These are phyloP conservation scores for Fibroporia radiculosa DNA, from an alignment of 768 basidiomycete genomes.

Conservation along the genomic window DNA sequence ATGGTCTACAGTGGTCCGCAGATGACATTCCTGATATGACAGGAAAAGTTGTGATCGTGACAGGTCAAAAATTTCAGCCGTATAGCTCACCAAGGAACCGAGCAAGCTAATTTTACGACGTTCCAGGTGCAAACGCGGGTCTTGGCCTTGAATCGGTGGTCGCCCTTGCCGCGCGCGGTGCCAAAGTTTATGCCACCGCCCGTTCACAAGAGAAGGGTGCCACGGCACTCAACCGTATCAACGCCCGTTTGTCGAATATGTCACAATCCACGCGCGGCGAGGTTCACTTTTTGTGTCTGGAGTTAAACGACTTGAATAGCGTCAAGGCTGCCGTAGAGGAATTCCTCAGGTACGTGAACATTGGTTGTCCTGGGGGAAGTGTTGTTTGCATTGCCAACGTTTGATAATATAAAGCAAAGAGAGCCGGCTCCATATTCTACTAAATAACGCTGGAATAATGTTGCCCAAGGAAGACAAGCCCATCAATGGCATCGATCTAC, in stretches of 20 bases:
- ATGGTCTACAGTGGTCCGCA: background rate
- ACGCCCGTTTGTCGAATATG: background rate
- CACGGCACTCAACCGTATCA: background rate
- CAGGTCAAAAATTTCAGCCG: no score
- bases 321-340: background rate
- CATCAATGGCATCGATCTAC: background rate
- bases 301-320: background rate
- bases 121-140: background rate
- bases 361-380: background rate
- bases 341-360: background rate
- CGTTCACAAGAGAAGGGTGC: background rate
- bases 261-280: background rate
- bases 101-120: background rate
- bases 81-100: no score
- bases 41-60: background rate
- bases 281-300: background rate
- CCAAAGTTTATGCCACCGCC: background rate
- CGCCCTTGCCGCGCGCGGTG: background rate
- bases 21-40: background rate
- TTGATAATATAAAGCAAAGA: slow-evolving; percentile 33
- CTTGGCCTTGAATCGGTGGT: background rate
- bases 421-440: slow-evolving; percentile 34
- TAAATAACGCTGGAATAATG: slow-evolving; percentile 50
- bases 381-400: background rate
- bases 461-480: background rate